phyloP scores from a whole-genome alignment of 495 filamentous ascomycete genomes.

The Penicillium canescens region DNA sequence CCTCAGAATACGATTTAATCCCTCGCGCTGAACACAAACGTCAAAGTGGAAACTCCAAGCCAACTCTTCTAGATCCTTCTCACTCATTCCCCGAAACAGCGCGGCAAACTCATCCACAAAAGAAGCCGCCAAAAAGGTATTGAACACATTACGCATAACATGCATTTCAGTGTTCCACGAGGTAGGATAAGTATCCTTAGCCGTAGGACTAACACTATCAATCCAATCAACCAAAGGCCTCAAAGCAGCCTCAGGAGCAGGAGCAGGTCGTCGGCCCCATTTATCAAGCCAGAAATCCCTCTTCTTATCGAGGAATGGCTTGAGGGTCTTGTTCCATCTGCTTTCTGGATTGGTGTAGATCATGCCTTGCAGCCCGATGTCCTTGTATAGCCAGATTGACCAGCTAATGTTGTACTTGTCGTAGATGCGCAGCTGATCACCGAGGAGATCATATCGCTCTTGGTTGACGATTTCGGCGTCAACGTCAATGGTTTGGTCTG shows the following conservation, averaged over 20 bases:
- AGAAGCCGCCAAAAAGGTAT: constrained; percentile 53
- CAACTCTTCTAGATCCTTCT: constrained; percentile 56
- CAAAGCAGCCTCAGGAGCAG: constrained; percentile 37
- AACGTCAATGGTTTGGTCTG: constrained; percentile 30
- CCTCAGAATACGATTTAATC: constrained; percentile 54
- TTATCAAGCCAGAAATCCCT: constrained; percentile 50
- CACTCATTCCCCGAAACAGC: constrained; percentile 53
- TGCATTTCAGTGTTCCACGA: constrained; percentile 59
- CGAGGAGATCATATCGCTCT: constrained; percentile 53
- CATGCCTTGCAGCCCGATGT: constrained; percentile 67
- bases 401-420: constrained; percentile 55
- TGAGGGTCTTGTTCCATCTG: constrained; percentile 50
- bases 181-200: constrained; percentile 52
- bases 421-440: constrained; percentile 59
- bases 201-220: constrained; percentile 35
- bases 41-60: constrained; percentile 59
- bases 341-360: constrained; percentile 48
- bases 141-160: constrained; percentile 49
- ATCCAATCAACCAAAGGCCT: constrained; percentile 44
- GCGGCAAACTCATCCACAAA: constrained; percentile 59
- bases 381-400: constrained; percentile 68
- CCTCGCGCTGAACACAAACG: constrained; percentile 55
- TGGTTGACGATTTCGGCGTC: constrained; percentile 49
- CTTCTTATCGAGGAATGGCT: constrained; percentile 58
- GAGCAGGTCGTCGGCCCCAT: constrained; percentile 50